These are phyloP conservation scores for Rhynchosporium graminicola DNA, from an alignment of 2,329 filamentous ascomycete genomes.

Conservation along the genomic window DNA sequence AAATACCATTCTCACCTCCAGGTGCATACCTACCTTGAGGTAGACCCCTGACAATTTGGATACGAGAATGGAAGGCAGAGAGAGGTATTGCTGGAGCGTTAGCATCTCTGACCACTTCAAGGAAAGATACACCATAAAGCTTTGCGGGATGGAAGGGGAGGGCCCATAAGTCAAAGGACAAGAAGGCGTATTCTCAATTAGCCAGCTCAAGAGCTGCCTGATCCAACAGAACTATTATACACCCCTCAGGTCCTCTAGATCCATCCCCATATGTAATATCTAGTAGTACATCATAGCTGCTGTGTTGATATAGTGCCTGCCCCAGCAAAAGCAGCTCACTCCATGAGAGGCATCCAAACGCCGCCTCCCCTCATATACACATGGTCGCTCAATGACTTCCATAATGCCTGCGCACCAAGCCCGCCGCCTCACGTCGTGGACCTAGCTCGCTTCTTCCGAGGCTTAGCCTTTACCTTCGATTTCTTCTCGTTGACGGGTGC, in stretches of 20 bases:
- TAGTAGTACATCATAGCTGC: slow-evolving; percentile 9
- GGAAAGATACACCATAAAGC: not conserved
- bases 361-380: slow-evolving; percentile 6
- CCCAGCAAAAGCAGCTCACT: slow-evolving; percentile 5
- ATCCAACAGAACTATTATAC: slow-evolving; percentile 6
- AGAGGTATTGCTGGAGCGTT: not conserved
- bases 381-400: slow-evolving; percentile 18
- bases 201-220: not conserved
- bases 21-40: no score
- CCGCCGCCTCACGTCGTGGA: slow-evolving; percentile 17
- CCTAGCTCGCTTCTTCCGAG: slow-evolving; percentile 16
- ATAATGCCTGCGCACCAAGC: slow-evolving; percentile 1
- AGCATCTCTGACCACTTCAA: no score
- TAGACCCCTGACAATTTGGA: no score
- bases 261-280: not conserved
- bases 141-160: not conserved
- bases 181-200: slow-evolving; percentile 1
- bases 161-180: not conserved
- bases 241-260: not conserved
- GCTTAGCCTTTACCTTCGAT: slow-evolving; percentile 12
- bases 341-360: slow-evolving; percentile 4
- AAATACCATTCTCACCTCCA: no score
- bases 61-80: not conserved
- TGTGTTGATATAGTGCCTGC: slow-evolving; percentile 22
- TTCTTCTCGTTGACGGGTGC: slow-evolving; percentile 14